A percentile compares a stretch with the other conserved stretches of the same genome.
Evolutionary conservation across 768 basidiomycete species (phyloP).

Genomic region (Crucibulum laeve): DNA sequence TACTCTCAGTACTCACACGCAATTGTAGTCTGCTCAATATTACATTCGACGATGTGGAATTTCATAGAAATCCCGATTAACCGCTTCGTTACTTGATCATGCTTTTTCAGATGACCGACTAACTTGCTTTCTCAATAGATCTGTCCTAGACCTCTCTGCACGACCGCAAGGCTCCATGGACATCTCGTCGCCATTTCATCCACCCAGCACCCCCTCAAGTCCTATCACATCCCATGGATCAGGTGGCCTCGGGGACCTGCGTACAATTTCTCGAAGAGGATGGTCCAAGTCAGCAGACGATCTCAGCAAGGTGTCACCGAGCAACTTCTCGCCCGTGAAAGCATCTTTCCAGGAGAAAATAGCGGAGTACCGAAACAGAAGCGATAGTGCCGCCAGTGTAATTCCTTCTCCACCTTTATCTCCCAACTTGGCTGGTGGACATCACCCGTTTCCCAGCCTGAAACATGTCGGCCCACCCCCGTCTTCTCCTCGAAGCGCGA

Average conservation of each 20-base stretch:
- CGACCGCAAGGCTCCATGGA: slow-evolving; percentile 41
- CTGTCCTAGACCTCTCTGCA: slow-evolving; percentile 60
- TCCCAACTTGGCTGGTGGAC: slow-evolving; percentile 24
- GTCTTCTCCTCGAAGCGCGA: slow-evolving; percentile 28
- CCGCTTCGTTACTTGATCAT: background rate
- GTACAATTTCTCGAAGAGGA: slow-evolving; percentile 60
- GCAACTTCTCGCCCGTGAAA: slow-evolving; percentile 33
- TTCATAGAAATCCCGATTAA: too few relatives aligned
- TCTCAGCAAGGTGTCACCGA: slow-evolving; percentile 48
- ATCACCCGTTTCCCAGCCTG: slow-evolving; percentile 40
- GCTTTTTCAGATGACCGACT: background rate
- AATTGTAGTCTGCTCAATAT: too few relatives aligned
- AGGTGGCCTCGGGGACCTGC: slow-evolving; percentile 59
- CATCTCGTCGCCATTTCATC: slow-evolving; percentile 24
- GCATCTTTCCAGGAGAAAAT: slow-evolving; percentile 58
- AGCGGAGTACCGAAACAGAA: slow-evolving; percentile 60
- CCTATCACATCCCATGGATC: slow-evolving; percentile 18
- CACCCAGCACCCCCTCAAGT: slow-evolving; percentile 35
- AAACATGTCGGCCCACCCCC: slow-evolving; percentile 26
- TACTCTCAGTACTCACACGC: too few relatives aligned
- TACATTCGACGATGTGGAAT: too few relatives aligned
- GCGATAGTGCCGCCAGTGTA: slow-evolving; percentile 49
- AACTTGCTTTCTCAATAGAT: slow-evolving; percentile 33
- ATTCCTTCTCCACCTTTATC: slow-evolving; percentile 29
- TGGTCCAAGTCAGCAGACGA: slow-evolving; percentile 85